A percentile compares a stretch with the other conserved stretches of the same genome.
These are phyloP conservation scores for Pythium grandisporangium DNA, from an alignment of 352 stramenopile genomes.

Conservation along the genomic window DNA sequence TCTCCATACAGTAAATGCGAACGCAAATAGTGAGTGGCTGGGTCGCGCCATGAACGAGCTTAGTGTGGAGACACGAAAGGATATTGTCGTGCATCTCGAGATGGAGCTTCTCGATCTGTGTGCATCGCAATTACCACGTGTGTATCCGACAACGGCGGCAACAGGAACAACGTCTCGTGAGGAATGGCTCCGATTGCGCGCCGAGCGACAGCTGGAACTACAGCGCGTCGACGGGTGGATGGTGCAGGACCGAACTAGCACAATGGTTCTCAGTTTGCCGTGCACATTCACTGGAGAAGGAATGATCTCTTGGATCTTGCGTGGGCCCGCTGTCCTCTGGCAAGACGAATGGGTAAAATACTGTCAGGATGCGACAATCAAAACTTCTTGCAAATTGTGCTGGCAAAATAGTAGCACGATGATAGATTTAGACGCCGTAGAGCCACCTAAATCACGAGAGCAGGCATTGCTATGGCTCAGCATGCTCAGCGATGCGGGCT, in stretches of 20 bases:
- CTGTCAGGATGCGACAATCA: conserved; percentile 16
- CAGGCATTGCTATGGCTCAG: conserved; percentile 46
- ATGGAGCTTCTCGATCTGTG: conserved; percentile 52
- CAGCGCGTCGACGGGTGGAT: conserved; percentile 37
- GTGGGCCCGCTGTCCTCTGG: conserved; percentile 30
- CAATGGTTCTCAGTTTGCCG: conserved; percentile 20
- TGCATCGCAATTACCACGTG: conserved; percentile 12
- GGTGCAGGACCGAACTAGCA: conserved; percentile 33
- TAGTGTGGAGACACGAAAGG: conserved; percentile 33
- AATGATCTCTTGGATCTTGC: conserved; percentile 51
- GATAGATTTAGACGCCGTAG: conserved; percentile 40
- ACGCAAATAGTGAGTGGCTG: conserved; percentile 38
- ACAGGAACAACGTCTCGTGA: conserved; percentile 26
- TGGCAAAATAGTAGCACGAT: conserved; percentile 24
- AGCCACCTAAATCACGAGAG: conserved; percentile 18
- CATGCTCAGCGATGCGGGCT: conserved; percentile 42
- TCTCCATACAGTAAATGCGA: conserved; percentile 35
- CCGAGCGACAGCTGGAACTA: conserved; percentile 31
- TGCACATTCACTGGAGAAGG: conserved; percentile 54
- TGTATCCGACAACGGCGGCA: conserved; percentile 7
- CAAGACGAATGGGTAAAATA: conserved; percentile 47
- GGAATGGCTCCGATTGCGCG: conserved; percentile 38
- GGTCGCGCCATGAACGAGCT: conserved; percentile 47
- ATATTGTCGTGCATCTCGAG: conserved; percentile 49
- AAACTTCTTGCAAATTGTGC: conserved; percentile 14